Evolutionary conservation across 2,329 filamentous ascomycete species (phyloP).

Genomic region (Sporothrix curviconia): DNA sequence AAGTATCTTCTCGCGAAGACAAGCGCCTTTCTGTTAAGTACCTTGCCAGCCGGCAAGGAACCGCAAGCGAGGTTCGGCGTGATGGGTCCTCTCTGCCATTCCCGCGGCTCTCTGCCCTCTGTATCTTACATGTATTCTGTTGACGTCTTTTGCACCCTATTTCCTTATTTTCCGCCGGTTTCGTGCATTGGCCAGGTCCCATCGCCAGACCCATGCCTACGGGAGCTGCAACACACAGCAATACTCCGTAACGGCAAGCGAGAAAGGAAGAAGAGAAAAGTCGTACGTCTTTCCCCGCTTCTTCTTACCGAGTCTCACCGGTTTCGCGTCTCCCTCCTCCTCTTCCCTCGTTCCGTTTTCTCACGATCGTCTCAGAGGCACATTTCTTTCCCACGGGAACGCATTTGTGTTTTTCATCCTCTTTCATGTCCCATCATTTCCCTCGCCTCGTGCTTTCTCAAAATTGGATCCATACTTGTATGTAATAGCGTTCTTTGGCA

Average conservation of each 20-base stretch:
- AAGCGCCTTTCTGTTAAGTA: no score
- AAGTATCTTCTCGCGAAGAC: no score
- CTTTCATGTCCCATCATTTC: no score
- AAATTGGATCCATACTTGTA: constrained; percentile 6
- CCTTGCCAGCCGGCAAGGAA: background rate
- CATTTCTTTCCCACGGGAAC: no score
- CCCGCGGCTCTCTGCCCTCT: background rate
- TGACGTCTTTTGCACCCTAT: no score
- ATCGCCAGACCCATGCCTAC: background rate
- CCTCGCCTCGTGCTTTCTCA: no score
- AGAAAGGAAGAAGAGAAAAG: background rate
- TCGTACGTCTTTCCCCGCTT: background rate
- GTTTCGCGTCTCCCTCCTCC: background rate
- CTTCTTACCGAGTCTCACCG: background rate
- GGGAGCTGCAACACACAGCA: background rate
- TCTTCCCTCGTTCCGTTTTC: background rate
- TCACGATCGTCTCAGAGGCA: no score
- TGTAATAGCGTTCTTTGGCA: constrained; percentile 6
- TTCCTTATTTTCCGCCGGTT: background rate
- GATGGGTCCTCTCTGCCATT: background rate
- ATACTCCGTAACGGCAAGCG: no score
- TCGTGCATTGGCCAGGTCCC: background rate
- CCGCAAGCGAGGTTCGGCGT: background rate
- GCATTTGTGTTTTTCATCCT: no score
- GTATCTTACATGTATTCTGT: no score